Evolutionary conservation across 768 basidiomycete species (phyloP).

Genomic region (Serpula lacrymans): DNA sequence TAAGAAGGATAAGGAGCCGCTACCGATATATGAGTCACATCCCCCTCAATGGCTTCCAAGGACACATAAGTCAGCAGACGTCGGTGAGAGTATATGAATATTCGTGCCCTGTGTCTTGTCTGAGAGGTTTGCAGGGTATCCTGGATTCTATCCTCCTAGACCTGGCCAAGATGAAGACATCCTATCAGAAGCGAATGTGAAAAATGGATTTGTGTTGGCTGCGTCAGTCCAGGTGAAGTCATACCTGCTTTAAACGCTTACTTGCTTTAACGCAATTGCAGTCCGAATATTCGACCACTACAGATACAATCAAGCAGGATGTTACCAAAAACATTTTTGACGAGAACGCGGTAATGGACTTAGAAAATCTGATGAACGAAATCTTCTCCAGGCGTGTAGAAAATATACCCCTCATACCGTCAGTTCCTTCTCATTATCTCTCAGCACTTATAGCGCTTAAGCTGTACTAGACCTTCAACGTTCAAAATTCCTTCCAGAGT

Average conservation of each 20-base stretch:
- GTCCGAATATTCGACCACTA: constrained; percentile 18
- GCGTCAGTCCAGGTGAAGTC: constrained; percentile 56
- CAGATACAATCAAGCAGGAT: constrained; percentile 14
- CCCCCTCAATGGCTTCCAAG: constrained; percentile 76
- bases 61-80: constrained; percentile 61
- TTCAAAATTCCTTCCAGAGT: constrained; percentile 84
- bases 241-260: background rate
- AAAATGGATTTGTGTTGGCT: constrained; percentile 56
- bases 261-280: constrained; percentile 6
- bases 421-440: constrained; percentile 22
- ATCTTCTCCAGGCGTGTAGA: constrained; percentile 66
- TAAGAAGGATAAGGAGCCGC: constrained; percentile 24
- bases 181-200: constrained; percentile 60
- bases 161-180: constrained; percentile 74
- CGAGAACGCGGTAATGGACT: constrained; percentile 48
- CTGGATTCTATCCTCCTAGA: constrained; percentile 73
- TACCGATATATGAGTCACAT: constrained; percentile 58
- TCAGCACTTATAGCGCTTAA: background rate
- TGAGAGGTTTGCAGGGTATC: constrained; percentile 49
- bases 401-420: constrained; percentile 60
- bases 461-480: constrained; percentile 42
- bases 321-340: constrained; percentile 45
- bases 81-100: constrained; percentile 45
- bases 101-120: background rate
- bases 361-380: constrained; percentile 76